Evolutionary conservation across 345 rosid genomes (phyloP), one percentile per base, ranked within the genome.

Genomic region (Microcos paniculata): DNA sequence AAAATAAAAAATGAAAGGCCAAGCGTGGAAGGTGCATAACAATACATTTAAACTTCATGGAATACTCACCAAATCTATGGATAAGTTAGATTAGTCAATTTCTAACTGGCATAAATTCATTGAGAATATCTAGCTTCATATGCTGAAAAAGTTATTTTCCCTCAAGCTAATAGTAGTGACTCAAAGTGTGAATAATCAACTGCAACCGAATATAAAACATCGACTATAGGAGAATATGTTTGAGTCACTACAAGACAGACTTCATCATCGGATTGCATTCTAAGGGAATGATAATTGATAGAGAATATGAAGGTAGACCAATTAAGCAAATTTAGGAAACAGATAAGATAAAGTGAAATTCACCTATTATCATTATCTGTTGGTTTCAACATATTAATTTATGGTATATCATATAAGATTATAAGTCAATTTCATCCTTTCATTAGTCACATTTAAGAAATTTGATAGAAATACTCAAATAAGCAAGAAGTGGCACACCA

Each of bases 11-110:
- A 52, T 26, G 10, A 43, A 68, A 53, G 31, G 24, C 52, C 9
- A 40, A 64, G 71, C 80, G 40, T 40, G 21, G 21, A 82, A 61
- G 76, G n/a, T 52, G 67, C 64, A 18, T 45, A 73, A 61, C 56
- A 40, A 38, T n/a, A 28, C n/a, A 71, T 15, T 18, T 31, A 6
- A 18, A 31, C 8, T 16, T 19, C 30, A 53, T 31, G 18, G 70
- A 35, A 58, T 35, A 45, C 68, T 59, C 66, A 59, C 21, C n/a
- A 45, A 59, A 57, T 56, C 16, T 35, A 30, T 11, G 33, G 13
- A 66, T 66, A 66, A 66, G 10, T 6, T 46, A 66, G 35, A 66
- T 68, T 68, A 26, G 2, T 15, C 38, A 68, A 15, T 15, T 40
- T 46, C 24, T 23, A 43, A 45, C 12, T 42, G 71, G 45, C 71